A percentile compares a stretch with the other conserved stretches of the same genome.
Evolutionary conservation across 2,329 filamentous ascomycete species (phyloP).

Genomic region (Colletotrichum sp.): DNA sequence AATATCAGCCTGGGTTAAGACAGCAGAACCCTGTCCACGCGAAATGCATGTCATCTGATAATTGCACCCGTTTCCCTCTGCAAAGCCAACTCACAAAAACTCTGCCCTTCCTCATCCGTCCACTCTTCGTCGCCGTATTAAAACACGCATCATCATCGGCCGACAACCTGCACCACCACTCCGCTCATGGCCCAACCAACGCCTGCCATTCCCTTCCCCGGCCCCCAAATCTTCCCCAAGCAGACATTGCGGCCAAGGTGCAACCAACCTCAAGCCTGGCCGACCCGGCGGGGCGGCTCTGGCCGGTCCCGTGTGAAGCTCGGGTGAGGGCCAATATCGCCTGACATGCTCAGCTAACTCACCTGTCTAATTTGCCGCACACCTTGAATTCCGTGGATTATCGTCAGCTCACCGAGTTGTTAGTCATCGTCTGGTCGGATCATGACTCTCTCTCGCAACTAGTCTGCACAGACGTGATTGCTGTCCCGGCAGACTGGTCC

Average conservation of each 20-base stretch:
- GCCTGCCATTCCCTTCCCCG: neutral
- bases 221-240: neutral
- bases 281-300: slow-evolving; percentile 4
- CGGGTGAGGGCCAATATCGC: neutral
- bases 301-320: neutral
- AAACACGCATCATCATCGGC: slow-evolving; percentile 1
- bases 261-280: neutral
- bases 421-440: neutral
- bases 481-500: neutral
- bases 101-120: neutral
- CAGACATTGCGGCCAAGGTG: too few species aligned
- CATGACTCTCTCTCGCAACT: rapidly evolving
- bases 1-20: slow-evolving; percentile 1
- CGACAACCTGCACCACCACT: neutral
- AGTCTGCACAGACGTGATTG: neutral
- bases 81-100: neutral
- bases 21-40: slow-evolving; percentile 2
- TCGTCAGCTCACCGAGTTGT: neutral
- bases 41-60: slow-evolving; percentile 12
- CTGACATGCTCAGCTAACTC: neutral
- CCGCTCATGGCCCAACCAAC: neutral
- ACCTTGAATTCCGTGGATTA: neutral
- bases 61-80: neutral
- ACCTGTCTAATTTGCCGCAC: neutral
- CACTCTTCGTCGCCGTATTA: neutral